Evolutionary conservation across 352 stramenopile species (phyloP).

Genomic region (Globisporangium apiculatum): DNA sequence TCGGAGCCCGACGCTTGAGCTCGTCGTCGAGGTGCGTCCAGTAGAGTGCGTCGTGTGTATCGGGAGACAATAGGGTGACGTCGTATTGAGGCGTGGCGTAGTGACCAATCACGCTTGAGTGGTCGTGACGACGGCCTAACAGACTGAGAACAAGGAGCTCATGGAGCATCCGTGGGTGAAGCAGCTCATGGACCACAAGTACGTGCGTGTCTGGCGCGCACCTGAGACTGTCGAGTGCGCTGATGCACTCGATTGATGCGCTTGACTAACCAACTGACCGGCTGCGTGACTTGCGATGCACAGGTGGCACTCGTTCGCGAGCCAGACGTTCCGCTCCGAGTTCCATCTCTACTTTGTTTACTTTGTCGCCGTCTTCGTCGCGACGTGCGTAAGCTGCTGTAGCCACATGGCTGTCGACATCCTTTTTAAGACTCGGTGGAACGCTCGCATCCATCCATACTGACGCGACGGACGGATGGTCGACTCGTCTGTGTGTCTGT

Average conservation of each 20-base stretch:
- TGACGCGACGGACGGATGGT: neutral
- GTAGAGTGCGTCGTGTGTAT: neutral
- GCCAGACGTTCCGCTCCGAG: conserved; percentile 57
- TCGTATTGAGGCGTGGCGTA: neutral
- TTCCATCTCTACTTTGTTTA: conserved; percentile 78
- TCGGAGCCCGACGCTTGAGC: conserved; percentile 43
- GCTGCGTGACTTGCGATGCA: too few relatives aligned
- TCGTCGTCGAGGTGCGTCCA: conserved; percentile 53
- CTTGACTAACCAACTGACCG: too few relatives aligned
- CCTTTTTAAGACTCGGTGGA: too few relatives aligned
- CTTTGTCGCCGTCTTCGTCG: conserved; percentile 65
- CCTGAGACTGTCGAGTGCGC: too few relatives aligned
- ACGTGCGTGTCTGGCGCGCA: conserved; percentile 1
- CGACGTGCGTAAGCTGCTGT: conserved; percentile 31
- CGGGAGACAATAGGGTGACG: too few relatives aligned
- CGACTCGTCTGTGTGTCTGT: neutral
- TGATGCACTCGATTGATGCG: too few relatives aligned
- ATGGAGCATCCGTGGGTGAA: conserved; percentile 71
- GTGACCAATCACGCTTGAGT: neutral
- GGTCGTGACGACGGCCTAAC: neutral
- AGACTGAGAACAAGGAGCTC: conserved; percentile 77
- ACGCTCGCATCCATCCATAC: neutral
- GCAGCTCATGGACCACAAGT: conserved; percentile 79
- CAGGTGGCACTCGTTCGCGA: conserved; percentile 74
- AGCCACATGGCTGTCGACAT: too few relatives aligned